phyloP scores from a whole-genome alignment of 1,284 basidiomycete genomes.

The Pseudozyma pruni region DNA sequence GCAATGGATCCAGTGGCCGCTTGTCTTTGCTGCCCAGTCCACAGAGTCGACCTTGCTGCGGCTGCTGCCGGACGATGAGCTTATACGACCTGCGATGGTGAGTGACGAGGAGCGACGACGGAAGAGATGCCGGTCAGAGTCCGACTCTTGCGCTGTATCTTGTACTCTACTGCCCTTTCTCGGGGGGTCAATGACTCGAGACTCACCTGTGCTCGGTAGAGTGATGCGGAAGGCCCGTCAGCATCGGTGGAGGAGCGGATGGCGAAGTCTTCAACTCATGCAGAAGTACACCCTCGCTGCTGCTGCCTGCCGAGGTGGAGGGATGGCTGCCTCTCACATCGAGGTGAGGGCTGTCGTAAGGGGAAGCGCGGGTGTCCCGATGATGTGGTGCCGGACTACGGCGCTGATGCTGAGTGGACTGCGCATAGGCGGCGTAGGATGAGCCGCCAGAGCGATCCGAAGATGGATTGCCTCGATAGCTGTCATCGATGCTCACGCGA shows the following conservation, averaged over 20 bases:
- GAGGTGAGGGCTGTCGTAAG: background rate
- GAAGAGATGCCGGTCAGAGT: background rate
- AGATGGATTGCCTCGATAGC: background rate
- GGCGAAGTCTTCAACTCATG: slow-evolving; percentile 11
- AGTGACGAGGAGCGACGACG: background rate
- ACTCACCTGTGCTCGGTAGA: slow-evolving; percentile 25
- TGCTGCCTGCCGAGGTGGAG: background rate
- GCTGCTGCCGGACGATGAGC: slow-evolving; percentile 50
- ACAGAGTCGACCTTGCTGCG: slow-evolving; percentile 46
- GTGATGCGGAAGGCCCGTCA: slow-evolving; percentile 29
- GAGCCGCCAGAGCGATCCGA: slow-evolving; percentile 1
- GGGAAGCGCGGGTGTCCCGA: background rate
- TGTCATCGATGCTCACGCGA: background rate
- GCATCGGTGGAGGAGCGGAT: slow-evolving; percentile 27
- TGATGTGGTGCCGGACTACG: background rate
- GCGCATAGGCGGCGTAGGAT: background rate
- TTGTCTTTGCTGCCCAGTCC: slow-evolving; percentile 55
- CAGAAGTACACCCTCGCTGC: slow-evolving; percentile 4
- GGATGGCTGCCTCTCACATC: background rate
- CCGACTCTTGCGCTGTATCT: too few relatives aligned
- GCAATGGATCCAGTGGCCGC: slow-evolving; percentile 52
- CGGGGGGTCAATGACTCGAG: too few relatives aligned
- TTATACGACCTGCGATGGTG: slow-evolving; percentile 27
- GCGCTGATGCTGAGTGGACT: background rate
- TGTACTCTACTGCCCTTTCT: too few relatives aligned